Conservation (phyloP, 2,329 filamentous ascomycete species). For the Diplodia mutila region DNA sequence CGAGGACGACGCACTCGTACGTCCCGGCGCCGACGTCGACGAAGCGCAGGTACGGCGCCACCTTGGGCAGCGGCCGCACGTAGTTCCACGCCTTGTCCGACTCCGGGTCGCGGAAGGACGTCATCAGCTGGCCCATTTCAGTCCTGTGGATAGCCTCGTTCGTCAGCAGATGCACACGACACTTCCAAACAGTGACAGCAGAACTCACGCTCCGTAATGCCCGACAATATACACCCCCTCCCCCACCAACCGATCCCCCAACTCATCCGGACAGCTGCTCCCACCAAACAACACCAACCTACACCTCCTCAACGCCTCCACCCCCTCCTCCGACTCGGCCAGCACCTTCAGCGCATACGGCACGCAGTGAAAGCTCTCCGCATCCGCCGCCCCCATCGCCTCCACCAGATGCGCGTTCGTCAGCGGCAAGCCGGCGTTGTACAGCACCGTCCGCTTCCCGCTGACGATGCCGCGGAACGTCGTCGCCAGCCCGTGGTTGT, state of each 20-base stretch:
- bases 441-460: conserved; percentile 56
- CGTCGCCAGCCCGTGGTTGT: conserved; percentile 28
- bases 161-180: no score
- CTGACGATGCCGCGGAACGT: conserved; percentile 35
- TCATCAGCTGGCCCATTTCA: conserved; percentile 66
- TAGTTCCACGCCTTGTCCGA: conserved; percentile 65
- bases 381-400: conserved; percentile 46
- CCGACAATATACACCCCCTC: conserved; percentile 59
- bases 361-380: conserved; percentile 63
- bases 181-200: not conserved
- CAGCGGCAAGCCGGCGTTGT: conserved; percentile 60
- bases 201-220: conserved; percentile 59
- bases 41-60: conserved; percentile 40
- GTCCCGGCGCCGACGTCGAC: not conserved
- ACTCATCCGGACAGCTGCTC: conserved; percentile 61
- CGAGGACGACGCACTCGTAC: conserved; percentile 32
- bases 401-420: conserved; percentile 54
- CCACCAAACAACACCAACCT: conserved; percentile 63
- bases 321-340: conserved; percentile 60
- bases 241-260: conserved; percentile 58
- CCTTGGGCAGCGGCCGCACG: conserved; percentile 49
- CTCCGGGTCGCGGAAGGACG: conserved; percentile 54
- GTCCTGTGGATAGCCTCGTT: conserved; percentile 41
- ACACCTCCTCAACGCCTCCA: conserved; percentile 50
- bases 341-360: conserved; percentile 68